Base-by-base conservation (phyloP, 345 rosid species). In the Odontarrhena argentea region DNA sequence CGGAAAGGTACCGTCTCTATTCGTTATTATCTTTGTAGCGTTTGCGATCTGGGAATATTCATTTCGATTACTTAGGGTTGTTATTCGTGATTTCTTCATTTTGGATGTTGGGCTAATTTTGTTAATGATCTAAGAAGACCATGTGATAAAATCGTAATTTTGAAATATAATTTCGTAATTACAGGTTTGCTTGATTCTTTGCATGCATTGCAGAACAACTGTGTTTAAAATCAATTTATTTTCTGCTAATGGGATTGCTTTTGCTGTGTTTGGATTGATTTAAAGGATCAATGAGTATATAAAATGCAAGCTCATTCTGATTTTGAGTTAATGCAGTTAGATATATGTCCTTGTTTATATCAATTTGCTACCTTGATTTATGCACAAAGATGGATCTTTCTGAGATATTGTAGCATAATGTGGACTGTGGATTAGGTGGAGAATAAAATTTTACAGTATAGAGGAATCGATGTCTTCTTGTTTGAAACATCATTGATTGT, bases 1-100 rank as follows among this genome's bases (percentile, higher is more conserved):
- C 32, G 60, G 66, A 48, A 72, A 72, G 76, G 76, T 71, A 56
- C n/a, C 65, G 30, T 49, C 4, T 15, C 35, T 61, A 37, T 43
- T 61, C 68, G 2, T 32, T 35, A n/a, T 28, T 37, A 14, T 32
- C 12, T 18, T 55, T 15, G 47, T 45, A 5, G 5, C 24, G 45
- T 70, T 6, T 36, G 43, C 25, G 70, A 71, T 65, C 40, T 8
- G 14, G 3, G 14, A 67, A 67, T 46, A 8, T 37, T 24, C 63
- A 46, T 35, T 45, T 34, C 0, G 26, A 37, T 35, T 55, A 34
- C 2, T 45, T 13, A 35, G 75, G 49, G 13, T 14, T 15, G 12
- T 35, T 34, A 46, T 32, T 53, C 13, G 11, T 43, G 36, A 10
- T 50, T 3, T 15, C 0, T 6, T 30, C 5, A 28, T 28, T 3